Evolutionary conservation across 805 yeast genomes (phyloP), one percentile per base, ranked within the genome.

Genomic region (Kodamaea neixiangensis): DNA sequence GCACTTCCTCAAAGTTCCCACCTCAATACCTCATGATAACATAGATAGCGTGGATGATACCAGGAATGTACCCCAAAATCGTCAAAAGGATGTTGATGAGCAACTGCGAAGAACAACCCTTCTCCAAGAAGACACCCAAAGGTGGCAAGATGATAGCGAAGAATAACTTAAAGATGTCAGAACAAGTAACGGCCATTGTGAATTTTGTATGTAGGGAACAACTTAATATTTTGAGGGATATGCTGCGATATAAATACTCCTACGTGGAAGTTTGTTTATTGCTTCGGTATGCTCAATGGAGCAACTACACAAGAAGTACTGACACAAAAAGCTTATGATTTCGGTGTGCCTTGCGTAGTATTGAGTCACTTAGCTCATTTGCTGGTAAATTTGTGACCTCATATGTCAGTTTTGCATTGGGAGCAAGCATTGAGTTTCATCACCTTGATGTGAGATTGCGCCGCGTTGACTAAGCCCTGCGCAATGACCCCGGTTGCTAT

Each of bases 21-120:
- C 39, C 34, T 47, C 38, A 47, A 31, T 70, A 65, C 58, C 57
- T 66, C 50, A 70, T 57, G 39, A 82, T 80, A 44, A 85, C 72
- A 60, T 80, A 85, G 46, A 85, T 68, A 4, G 89, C 85, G 59
- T 85, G 89, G 13, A 85, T 63, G 47, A 84, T 77, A 52, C 89
- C 96, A 2, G 96, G 96, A 55, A 88, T 69, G 69, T 83, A 87
- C 38, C 92, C 94, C 52, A 89, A 75, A 55, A 83, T 65, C 18
- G 92, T 84, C 61, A 89, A 77, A 40, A 88, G 60, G 44, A 86
- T 68, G 69, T 87, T 86, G 61, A 88, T 72, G 52, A 67, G 64
- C 7, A 67, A 60, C 52, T 63, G 67, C 13, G 72, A 61, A 31
- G 75, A 67, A 64, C 85, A 81, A 35, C 87, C 87, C 56, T 76